Evolutionary conservation across 2,329 filamentous ascomycete genomes (phyloP).

Genomic region (Phaeomoniella chlamydospora): DNA sequence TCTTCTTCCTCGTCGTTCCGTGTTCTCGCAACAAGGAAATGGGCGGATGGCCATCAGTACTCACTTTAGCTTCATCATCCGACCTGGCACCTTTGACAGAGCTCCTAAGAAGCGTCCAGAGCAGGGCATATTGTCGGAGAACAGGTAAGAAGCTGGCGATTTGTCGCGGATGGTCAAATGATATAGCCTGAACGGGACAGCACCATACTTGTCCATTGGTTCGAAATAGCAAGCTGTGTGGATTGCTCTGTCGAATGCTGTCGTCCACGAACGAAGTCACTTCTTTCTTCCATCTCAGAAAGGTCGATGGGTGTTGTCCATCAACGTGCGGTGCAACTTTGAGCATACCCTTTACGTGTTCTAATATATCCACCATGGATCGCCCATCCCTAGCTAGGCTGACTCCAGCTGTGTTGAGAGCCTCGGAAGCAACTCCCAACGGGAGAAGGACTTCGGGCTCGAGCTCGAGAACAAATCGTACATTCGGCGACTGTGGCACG

Average conservation of each 20-base stretch:
- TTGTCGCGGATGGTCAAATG: constrained; percentile 30
- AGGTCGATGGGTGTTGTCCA: constrained; percentile 13
- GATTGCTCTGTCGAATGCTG: constrained; percentile 14
- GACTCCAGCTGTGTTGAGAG: constrained; percentile 24
- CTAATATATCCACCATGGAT: constrained; percentile 9
- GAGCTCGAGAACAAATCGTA: constrained; percentile 27
- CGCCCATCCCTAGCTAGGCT: constrained; percentile 19
- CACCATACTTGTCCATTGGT: constrained; percentile 12
- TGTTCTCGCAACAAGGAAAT: not conserved
- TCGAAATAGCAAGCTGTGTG: constrained; percentile 27
- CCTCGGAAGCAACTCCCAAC: constrained; percentile 22
- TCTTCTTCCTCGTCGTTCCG: not conserved
- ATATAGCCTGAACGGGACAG: constrained; percentile 20
- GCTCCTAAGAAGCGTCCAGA: constrained; percentile 22
- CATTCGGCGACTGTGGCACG: constrained; percentile 21
- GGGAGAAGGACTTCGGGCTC: constrained; percentile 27
- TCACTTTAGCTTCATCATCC: not conserved
- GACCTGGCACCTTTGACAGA: constrained; percentile 15
- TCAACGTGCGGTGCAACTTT: not conserved
- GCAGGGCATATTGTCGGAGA: constrained; percentile 27
- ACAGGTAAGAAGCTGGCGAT: constrained; percentile 27
- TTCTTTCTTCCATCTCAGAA: constrained; percentile 17
- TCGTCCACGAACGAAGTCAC: constrained; percentile 17
- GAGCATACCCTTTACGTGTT: constrained; percentile 7
- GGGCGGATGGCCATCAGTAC: not conserved